Evolutionary conservation across 352 stramenopile genomes (phyloP), one percentile per base, ranked within the genome.

Genomic region (Phytophthora sp.): DNA sequence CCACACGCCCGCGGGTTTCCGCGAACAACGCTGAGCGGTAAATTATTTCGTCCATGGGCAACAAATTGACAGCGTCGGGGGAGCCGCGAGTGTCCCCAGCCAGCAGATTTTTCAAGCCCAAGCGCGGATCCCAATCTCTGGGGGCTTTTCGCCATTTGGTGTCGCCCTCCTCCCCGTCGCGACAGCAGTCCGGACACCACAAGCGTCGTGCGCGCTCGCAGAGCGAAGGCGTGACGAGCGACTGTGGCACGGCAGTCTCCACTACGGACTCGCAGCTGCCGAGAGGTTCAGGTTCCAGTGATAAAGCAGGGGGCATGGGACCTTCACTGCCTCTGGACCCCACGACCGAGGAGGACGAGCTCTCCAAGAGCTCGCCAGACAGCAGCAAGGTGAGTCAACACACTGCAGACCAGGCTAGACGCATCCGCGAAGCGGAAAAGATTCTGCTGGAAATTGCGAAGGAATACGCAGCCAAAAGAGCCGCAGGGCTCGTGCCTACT

Each of bases 391-490:
- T 13, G 18, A 62, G 35, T 33, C 53, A 72, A 42, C 20, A 57
- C 20, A 1, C 33, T 2, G 39, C 29, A 4, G 70, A 82, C 18
- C 67, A 74, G 15, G 35, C 60, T 4, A 65, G 70, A 27, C 80
- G 84, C 4, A 76, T 90, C 9, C 69, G 66, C 1, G 68, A 88
- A 57, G 86, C 86, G 21, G 82, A 94, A 66, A 76, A 80, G 42
- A 88, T 93, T 55, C 44, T 95, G 35, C 65, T 79, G 0, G 83
- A 90, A 44, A 85, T 95, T 41, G 86, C 86, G n/a, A 84, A 89
- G 12, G 86, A 95, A 49, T 95, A 90, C 58, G 80, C 86, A 2
- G 86, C 83, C 15, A 95, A 95, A 60, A 72, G 86, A 36, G 84
- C 84, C 2, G 85, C 82, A 1, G 86, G 86, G 0, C 69, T 95